A percentile compares a stretch with the other conserved stretches of the same genome.
Conservation (phyloP, 2,329 filamentous ascomycete species). For the Trichoderma sp. region DNA sequence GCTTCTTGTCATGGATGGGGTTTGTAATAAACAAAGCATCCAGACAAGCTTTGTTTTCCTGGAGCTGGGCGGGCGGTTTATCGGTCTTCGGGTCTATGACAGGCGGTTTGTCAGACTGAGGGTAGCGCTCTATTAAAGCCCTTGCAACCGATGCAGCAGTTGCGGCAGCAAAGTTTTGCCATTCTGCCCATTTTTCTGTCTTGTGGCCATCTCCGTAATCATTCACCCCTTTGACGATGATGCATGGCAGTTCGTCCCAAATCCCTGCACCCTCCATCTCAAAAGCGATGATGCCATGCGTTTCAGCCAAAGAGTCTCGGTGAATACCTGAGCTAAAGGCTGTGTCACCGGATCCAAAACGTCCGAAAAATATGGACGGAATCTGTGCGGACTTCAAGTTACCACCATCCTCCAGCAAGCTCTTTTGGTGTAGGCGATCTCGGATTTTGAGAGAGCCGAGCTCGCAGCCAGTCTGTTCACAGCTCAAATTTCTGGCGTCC, state of each 20-base stretch:
- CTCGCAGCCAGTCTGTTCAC: not conserved
- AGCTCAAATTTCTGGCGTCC: accelerated
- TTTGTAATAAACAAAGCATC: not conserved
- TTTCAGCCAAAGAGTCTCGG: not conserved
- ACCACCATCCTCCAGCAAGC: accelerated
- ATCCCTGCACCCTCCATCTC: not conserved
- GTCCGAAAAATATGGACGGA: not conserved
- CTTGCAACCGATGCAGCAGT: not conserved
- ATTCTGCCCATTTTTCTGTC: not conserved
- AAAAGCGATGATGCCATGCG: not conserved
- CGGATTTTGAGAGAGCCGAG: accelerated
- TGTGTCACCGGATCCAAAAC: not conserved
- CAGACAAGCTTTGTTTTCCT: not conserved
- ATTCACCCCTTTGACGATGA: not conserved
- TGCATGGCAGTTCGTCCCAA: not conserved
- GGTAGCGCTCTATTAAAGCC: not conserved
- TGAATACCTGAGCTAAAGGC: not conserved
- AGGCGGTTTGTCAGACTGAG: not conserved
- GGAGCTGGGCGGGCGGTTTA: not conserved
- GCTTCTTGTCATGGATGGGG: not conserved
- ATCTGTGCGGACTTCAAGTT: not conserved
- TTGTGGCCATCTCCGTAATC: not conserved
- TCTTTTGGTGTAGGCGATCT: not conserved
- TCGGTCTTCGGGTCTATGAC: not conserved
- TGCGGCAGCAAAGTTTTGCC: not conserved